These are phyloP conservation scores for Boletellus sp. DNA, from an alignment of 768 basidiomycete species.

Conservation along the genomic window DNA sequence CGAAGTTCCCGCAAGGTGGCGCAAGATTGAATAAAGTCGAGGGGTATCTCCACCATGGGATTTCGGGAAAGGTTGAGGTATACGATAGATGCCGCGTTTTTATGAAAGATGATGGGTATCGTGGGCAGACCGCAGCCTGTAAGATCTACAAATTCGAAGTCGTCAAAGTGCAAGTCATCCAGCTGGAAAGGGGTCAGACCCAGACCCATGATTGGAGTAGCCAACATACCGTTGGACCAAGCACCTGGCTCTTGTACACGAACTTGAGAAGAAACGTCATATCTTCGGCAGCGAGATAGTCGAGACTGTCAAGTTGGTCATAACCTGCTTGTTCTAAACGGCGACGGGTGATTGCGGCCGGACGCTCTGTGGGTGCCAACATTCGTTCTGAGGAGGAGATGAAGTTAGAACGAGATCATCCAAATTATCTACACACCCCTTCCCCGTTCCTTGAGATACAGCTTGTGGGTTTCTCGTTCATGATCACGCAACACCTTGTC, in stretches of 20 bases:
- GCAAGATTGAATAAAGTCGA: slow-evolving; percentile 93
- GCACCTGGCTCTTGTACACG: slow-evolving; percentile 76
- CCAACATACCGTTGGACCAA: slow-evolving; percentile 56
- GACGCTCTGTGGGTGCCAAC: slow-evolving; percentile 74
- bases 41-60: slow-evolving; percentile 92
- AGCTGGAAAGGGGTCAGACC: slow-evolving; percentile 44
- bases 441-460: slow-evolving; percentile 74
- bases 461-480: slow-evolving; percentile 57
- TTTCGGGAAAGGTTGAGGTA: slow-evolving; percentile 88
- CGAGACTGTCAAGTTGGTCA: slow-evolving; percentile 71
- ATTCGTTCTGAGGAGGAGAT: slow-evolving; percentile 62
- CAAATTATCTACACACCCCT: slow-evolving; percentile 46
- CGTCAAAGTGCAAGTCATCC: slow-evolving; percentile 66
- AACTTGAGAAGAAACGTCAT: slow-evolving; percentile 86
- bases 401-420: not conserved
- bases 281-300: slow-evolving; percentile 73
- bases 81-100: slow-evolving; percentile 78
- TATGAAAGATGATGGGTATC: slow-evolving; percentile 83
- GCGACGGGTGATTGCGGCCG: slow-evolving; percentile 78
- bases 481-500: slow-evolving; percentile 49
- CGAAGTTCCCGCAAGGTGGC: slow-evolving; percentile 78
- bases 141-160: slow-evolving; percentile 79
- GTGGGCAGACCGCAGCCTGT: slow-evolving; percentile 76
- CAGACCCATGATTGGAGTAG: not conserved
- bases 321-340: slow-evolving; percentile 90